phyloP scores from a whole-genome alignment of 2,329 filamentous ascomycete species.

The Aspergillus tamarii region DNA sequence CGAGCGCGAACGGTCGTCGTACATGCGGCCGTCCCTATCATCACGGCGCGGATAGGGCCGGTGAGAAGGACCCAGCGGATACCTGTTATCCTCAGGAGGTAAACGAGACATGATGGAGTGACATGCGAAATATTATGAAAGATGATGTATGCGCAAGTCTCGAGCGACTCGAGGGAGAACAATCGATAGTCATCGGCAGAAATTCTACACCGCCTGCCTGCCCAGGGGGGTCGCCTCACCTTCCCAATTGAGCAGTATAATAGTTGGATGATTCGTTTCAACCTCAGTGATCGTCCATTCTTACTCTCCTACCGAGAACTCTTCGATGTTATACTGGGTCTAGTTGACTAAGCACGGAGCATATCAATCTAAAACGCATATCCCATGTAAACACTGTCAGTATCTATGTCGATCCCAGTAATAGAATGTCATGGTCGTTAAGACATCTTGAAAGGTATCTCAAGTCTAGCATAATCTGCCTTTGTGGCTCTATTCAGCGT shows the following conservation, averaged over 20 bases:
- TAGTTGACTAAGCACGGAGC: too few species aligned
- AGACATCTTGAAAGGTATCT: too few species aligned
- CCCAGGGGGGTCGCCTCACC: neutral
- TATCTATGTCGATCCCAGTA: too few species aligned
- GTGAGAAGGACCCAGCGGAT: conserved; percentile 24
- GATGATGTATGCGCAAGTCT: neutral
- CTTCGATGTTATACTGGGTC: too few species aligned
- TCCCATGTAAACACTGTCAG: too few species aligned
- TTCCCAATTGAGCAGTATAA: neutral
- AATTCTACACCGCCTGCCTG: conserved; percentile 22
- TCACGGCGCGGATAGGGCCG: conserved; percentile 34
- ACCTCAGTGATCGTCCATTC: too few species aligned
- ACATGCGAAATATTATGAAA: conserved; percentile 13
- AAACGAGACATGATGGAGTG: conserved; percentile 32
- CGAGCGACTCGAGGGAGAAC: neutral
- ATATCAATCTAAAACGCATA: too few species aligned
- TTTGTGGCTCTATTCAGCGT: too few species aligned
- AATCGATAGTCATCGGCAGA: conserved; percentile 17
- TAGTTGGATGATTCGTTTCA: neutral
- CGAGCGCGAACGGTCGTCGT: conserved; percentile 48
- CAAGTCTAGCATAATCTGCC: too few species aligned
- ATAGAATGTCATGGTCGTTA: too few species aligned
- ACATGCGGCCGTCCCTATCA: conserved; percentile 49
- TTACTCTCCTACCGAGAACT: too few species aligned
- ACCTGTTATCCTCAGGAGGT: conserved; percentile 32